Evolutionary conservation across 2,329 filamentous ascomycete genomes (phyloP).

Genomic region (Sporothrix variecibatus): DNA sequence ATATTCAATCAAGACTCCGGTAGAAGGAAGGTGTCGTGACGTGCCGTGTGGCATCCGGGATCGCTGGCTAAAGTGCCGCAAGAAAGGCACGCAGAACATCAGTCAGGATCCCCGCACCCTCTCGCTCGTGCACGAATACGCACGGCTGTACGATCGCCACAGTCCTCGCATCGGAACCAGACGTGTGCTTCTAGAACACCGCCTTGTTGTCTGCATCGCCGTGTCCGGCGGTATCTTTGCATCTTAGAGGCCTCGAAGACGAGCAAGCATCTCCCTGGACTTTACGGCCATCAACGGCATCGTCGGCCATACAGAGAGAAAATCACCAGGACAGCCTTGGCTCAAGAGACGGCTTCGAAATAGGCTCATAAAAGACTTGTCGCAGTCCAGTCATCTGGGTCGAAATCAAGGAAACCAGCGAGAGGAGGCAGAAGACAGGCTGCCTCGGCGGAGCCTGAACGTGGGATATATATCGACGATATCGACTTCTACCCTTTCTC

Average conservation of each 20-base stretch:
- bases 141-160: slow-evolving; percentile 9
- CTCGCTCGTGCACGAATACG: background rate
- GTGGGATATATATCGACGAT: background rate
- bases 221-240: background rate
- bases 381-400: background rate
- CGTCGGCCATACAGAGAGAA: background rate
- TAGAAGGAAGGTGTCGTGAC: background rate
- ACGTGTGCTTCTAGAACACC: background rate
- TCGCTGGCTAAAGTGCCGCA: slow-evolving; percentile 20
- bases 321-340: background rate
- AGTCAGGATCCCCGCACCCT: background rate
- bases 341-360: background rate
- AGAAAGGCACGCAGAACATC: background rate
- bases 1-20: background rate
- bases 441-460: background rate
- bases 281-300: background rate
- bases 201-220: background rate
- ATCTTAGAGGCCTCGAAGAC: background rate
- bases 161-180: background rate
- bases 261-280: slow-evolving; percentile 21
- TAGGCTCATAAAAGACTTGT: background rate
- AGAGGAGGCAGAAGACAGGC: background rate
- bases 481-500: background rate
- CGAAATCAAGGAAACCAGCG: background rate
- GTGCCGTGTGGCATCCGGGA: slow-evolving; percentile 8